Percentiles rank a stretch among this genome's conserved stretches.
phyloP scores from a whole-genome alignment of 352 stramenopile species.

The Pythium guiyangense region DNA sequence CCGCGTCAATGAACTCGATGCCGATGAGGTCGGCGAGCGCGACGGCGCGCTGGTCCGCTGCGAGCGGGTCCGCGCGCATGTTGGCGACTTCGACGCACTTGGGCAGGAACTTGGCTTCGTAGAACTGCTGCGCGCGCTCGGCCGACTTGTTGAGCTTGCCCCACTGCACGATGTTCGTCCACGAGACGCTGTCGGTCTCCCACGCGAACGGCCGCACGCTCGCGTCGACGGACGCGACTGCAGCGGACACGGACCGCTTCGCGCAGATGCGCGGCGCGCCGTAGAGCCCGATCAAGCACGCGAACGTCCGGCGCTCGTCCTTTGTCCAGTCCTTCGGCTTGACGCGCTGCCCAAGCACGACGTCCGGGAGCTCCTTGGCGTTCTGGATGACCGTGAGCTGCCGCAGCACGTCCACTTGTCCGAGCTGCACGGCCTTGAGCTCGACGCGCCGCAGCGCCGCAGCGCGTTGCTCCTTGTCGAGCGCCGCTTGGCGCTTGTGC shows the following conservation, averaged over 20 bases:
- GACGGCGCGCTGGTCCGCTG: conserved; percentile 67
- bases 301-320: conserved; percentile 77
- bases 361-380: conserved; percentile 54
- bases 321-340: conserved; percentile 85
- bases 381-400: conserved; percentile 65
- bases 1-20: conserved; percentile 84
- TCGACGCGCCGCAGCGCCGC: conserved; percentile 68
- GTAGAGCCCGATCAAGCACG: conserved; percentile 70
- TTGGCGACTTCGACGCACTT: conserved; percentile 73
- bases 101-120: conserved; percentile 65
- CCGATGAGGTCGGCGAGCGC: conserved; percentile 73
- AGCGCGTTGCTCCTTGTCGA: conserved; percentile 68
- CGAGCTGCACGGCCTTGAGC: conserved; percentile 81
- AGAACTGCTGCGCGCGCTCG: conserved; percentile 50
- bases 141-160: conserved; percentile 82
- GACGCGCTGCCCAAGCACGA: conserved; percentile 51
- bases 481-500: conserved; percentile 59
- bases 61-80: conserved; percentile 78
- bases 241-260: conserved; percentile 43
- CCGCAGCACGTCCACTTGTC: conserved; percentile 74
- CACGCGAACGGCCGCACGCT: conserved; percentile 49
- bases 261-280: conserved; percentile 72
- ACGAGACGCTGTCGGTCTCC: conserved; percentile 78
- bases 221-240: background rate
- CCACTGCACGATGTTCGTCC: conserved; percentile 81